Evolutionary conservation across 2,329 filamentous ascomycete genomes (phyloP).

Genomic region (Didymella pinodella): DNA sequence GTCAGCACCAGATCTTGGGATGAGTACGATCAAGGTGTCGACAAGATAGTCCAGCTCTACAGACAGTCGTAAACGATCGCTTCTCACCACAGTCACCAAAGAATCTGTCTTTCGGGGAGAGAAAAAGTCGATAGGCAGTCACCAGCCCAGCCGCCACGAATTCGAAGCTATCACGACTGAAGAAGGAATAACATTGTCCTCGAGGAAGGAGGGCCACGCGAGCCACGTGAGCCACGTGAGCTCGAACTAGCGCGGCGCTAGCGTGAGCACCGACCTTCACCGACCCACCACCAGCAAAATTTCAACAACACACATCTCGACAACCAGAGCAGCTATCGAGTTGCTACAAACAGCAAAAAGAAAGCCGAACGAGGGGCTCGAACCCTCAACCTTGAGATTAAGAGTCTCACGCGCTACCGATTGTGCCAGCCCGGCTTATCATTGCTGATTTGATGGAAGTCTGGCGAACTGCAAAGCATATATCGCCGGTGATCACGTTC

Average conservation of each 20-base stretch:
- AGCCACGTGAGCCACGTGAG: not conserved
- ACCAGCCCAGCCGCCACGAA: not conserved
- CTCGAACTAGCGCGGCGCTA: not conserved
- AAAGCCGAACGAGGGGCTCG: slow-evolving; percentile 55
- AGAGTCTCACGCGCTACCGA: slow-evolving; percentile 32
- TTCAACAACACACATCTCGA: not conserved
- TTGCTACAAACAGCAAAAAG: slow-evolving; percentile 6
- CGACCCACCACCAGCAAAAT: not conserved
- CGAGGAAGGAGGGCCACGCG: not conserved
- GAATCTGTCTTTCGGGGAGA: too few relatives aligned
- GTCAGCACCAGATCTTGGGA: not conserved
- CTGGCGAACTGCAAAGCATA: not conserved
- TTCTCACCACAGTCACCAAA: not conserved
- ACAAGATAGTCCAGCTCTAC: not conserved
- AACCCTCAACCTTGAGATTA: slow-evolving; percentile 55
- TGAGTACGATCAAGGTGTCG: not conserved
- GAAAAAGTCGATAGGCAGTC: not conserved
- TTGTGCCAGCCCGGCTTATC: slow-evolving; percentile 40
- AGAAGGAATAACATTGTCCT: not conserved
- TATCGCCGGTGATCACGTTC: not conserved
- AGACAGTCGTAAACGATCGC: not conserved
- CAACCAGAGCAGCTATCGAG: not conserved
- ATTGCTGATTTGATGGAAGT: slow-evolving; percentile 15
- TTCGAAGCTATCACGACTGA: not conserved
- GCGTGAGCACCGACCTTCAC: slow-evolving; percentile 2